Percentiles rank a stretch among this genome's conserved stretches.
These are phyloP conservation scores for Trametes meyenii DNA, from an alignment of 768 basidiomycete species.

Conservation along the genomic window DNA sequence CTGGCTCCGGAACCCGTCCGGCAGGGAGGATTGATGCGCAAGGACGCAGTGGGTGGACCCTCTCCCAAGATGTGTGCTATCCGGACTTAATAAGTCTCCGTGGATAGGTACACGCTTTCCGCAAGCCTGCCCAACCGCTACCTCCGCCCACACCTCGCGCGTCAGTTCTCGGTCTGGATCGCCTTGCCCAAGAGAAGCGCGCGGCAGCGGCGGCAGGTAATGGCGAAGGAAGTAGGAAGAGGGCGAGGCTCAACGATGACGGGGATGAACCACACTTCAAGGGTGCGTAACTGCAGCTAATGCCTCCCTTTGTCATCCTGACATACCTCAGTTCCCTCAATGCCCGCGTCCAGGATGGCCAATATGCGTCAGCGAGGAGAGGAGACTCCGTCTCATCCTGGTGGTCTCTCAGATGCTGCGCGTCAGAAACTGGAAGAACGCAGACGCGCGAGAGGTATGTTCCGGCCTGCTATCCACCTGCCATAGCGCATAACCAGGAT, in stretches of 20 bases:
- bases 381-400: constrained; percentile 93
- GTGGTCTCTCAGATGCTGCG: constrained; percentile 81
- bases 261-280: constrained; percentile 81
- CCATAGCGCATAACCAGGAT: neutral
- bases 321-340: constrained; percentile 62
- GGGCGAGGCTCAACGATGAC: constrained; percentile 51
- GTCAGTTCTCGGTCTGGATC: constrained; percentile 86
- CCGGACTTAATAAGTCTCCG: constrained; percentile 12
- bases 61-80: neutral
- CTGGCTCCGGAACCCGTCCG: constrained; percentile 79
- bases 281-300: constrained; percentile 50
- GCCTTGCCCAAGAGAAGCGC: constrained; percentile 86
- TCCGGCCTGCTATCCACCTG: neutral
- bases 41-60: constrained; percentile 53
- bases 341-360: constrained; percentile 61
- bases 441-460: constrained; percentile 61
- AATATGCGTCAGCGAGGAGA: constrained; percentile 75
- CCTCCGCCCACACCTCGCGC: constrained; percentile 78
- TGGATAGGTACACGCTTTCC: constrained; percentile 76
- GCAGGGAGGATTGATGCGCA: constrained; percentile 75
- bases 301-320: neutral
- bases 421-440: constrained; percentile 77
- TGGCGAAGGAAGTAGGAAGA: constrained; percentile 64
- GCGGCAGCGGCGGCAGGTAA: constrained; percentile 51
- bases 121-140: constrained; percentile 68